These are phyloP conservation scores for Pisolithus thermaeus DNA, from an alignment of 1,284 basidiomycete species.

Conservation along the genomic window DNA sequence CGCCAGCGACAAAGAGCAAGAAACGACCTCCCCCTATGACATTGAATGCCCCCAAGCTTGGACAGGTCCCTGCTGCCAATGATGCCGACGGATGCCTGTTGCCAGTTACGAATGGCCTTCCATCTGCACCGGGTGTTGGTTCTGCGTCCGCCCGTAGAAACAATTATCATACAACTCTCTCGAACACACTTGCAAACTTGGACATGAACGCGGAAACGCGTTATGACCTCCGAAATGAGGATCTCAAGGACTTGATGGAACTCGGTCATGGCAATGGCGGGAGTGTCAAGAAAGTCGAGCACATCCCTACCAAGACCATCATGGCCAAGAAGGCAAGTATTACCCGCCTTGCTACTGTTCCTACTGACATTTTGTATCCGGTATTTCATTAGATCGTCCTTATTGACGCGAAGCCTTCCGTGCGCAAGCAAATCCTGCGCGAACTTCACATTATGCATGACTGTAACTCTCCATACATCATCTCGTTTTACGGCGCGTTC, in stretches of 20 bases:
- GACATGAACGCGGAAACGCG: conserved; percentile 73
- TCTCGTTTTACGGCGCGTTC: conserved; percentile 96
- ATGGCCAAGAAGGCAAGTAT: conserved; percentile 91
- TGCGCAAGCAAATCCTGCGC: conserved; percentile 97
- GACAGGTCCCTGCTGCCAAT: conserved; percentile 37
- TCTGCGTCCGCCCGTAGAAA: conserved; percentile 42
- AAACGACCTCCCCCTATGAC: conserved; percentile 61
- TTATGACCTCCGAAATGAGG: conserved; percentile 73
- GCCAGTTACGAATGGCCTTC: conserved; percentile 33
- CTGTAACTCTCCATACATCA: conserved; percentile 89
- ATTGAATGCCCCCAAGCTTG: conserved; percentile 41
- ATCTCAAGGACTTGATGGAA: conserved; percentile 81
- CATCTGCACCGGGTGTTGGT: conserved; percentile 36
- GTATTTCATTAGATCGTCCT: conserved; percentile 75
- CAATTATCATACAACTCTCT: conserved; percentile 67
- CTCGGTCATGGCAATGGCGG: conserved; percentile 97
- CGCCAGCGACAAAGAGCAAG: conserved; percentile 38
- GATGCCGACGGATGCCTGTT: conserved; percentile 35
- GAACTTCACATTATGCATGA: conserved; percentile 99
- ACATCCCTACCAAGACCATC: conserved; percentile 80
- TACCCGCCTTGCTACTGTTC: neutral
- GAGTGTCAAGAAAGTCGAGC: conserved; percentile 93
- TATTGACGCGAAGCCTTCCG: conserved; percentile 94
- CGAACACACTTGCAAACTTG: conserved; percentile 69
- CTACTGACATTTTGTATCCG: neutral